These are phyloP conservation scores for Jamesozyma jinghongensis DNA, from an alignment of 805 yeast species.

Conservation along the genomic window DNA sequence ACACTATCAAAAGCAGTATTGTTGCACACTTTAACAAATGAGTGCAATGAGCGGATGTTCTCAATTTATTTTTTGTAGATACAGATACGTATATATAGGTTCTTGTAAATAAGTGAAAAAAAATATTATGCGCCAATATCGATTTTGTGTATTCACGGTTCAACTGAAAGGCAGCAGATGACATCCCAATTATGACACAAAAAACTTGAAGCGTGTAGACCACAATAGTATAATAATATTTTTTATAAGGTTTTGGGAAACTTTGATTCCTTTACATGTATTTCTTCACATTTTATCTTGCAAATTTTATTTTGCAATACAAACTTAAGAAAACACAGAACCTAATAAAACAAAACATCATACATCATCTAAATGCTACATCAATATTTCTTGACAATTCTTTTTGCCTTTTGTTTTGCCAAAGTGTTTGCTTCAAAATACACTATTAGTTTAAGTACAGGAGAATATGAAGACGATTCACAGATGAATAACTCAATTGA, in stretches of 20 bases:
- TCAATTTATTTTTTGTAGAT: neutral
- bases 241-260: too few relatives aligned
- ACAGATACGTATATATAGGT: neutral
- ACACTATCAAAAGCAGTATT: constrained; percentile 26
- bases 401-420: constrained; percentile 3
- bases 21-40: constrained; percentile 18
- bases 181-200: too few relatives aligned
- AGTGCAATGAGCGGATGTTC: neutral
- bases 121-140: too few relatives aligned
- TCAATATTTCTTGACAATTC: neutral
- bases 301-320: neutral
- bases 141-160: too few relatives aligned
- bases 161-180: too few relatives aligned
- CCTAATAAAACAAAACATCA: neutral
- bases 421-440: constrained; percentile 2
- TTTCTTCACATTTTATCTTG: too few relatives aligned
- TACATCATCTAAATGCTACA: constrained; percentile 1
- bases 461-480: neutral
- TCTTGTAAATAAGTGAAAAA: too few relatives aligned
- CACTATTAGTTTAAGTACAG: constrained; percentile 1
- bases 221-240: too few relatives aligned
- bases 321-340: neutral
- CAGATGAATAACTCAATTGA: neutral
- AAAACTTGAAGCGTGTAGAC: too few relatives aligned
- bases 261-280: too few relatives aligned